Evolutionary conservation across 768 basidiomycete genomes (phyloP).

Genomic region (Thelephora ganbajun): DNA sequence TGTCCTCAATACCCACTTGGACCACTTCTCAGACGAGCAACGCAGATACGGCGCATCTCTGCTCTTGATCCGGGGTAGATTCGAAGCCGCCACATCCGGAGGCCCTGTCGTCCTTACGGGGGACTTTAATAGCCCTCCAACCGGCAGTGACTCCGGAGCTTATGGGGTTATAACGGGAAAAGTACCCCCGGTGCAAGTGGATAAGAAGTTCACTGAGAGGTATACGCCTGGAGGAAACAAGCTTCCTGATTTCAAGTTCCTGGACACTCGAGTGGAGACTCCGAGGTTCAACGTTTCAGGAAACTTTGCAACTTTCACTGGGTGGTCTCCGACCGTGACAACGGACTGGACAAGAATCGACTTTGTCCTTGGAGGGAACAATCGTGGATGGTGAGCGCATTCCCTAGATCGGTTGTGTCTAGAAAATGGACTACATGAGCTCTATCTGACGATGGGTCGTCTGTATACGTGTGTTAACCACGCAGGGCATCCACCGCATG

Average conservation of each 20-base stretch:
- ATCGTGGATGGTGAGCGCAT: constrained; percentile 26
- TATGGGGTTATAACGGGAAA: constrained; percentile 36
- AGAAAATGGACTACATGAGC: background rate
- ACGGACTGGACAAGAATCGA: constrained; percentile 30
- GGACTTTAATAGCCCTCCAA: constrained; percentile 40
- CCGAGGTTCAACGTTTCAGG: constrained; percentile 28
- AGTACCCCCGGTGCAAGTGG: constrained; percentile 24
- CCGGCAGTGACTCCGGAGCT: constrained; percentile 31
- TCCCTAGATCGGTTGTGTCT: background rate
- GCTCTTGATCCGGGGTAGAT: constrained; percentile 32
- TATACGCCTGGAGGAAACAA: constrained; percentile 21
- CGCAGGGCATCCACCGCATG: constrained; percentile 24
- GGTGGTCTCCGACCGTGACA: constrained; percentile 29
- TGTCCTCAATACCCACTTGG: constrained; percentile 39
- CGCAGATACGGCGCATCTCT: constrained; percentile 37
- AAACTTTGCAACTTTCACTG: constrained; percentile 38
- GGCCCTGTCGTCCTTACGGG: constrained; percentile 35
- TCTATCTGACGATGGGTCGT: background rate
- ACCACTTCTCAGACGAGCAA: constrained; percentile 38
- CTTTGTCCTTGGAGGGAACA: constrained; percentile 38
- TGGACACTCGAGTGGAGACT: constrained; percentile 28
- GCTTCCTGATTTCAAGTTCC: constrained; percentile 24
- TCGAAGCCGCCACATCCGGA: constrained; percentile 27
- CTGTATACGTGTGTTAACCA: background rate
- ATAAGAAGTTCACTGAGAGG: constrained; percentile 26